phyloP scores from a whole-genome alignment of 2,329 filamentous ascomycete species.

The Sporothrix pallida region DNA sequence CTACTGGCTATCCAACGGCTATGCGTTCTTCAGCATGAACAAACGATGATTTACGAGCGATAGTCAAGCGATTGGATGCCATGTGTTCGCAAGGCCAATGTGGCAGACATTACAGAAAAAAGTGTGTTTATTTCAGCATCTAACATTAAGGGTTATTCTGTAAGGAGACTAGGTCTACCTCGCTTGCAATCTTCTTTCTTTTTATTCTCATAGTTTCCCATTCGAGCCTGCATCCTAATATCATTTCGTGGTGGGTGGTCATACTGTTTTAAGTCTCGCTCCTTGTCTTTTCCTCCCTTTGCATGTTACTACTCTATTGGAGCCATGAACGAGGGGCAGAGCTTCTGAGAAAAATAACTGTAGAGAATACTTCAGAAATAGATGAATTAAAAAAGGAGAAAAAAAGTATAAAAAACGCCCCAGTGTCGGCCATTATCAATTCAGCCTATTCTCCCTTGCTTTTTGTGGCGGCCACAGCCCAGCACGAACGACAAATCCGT shows the following conservation, averaged over 20 bases:
- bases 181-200: background rate
- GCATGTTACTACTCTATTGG: background rate
- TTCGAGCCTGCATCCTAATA: too few species aligned
- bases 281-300: background rate
- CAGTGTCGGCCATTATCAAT: conserved; percentile 9
- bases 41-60: background rate
- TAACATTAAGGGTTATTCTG: background rate
- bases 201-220: background rate
- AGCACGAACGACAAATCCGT: background rate
- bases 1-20: background rate
- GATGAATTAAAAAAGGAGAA: background rate
- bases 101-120: background rate
- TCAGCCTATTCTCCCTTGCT: conserved; percentile 7
- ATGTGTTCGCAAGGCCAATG: background rate
- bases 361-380: too few species aligned
- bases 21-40: background rate
- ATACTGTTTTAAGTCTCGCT: too few species aligned
- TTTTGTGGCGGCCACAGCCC: background rate
- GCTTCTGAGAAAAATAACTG: too few species aligned
- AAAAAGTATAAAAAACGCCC: background rate
- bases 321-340: too few species aligned
- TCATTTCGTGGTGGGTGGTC: too few species aligned
- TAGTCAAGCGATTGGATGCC: background rate
- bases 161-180: background rate
- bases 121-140: background rate